Evolutionary conservation across 495 filamentous ascomycete genomes (phyloP), one percentile per base, ranked within the genome.

Genomic region (Glutinoglossum americanum): DNA sequence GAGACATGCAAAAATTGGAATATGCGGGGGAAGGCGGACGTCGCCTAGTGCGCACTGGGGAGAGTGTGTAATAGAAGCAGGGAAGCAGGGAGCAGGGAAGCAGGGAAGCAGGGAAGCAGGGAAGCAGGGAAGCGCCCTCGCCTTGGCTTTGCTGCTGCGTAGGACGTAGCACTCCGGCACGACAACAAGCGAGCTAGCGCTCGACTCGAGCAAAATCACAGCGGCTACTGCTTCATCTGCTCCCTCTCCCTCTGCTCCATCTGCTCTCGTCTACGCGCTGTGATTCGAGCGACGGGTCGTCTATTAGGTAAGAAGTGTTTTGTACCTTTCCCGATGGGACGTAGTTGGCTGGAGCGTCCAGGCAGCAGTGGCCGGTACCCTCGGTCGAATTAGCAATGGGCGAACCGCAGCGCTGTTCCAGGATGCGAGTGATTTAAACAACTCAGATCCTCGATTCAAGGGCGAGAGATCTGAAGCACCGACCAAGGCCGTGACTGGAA

Each of bases 21-120:
- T 53, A 28, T 53, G 49, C 49, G 49, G 49, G 49, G 49, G 49
- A 53, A 53, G 49, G 49, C 49, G 49, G 49, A 53, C 49, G 49
- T 53, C 49, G 49, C 25, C 21, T 53, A n/a, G 37, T 41, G 37
- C 49, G 3, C 3, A 1, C 3, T 45, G n/a, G 41, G 41, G 13
- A 17, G 5, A 2, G 41, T 23, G 17, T 3, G 41, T 2, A 45
- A 23, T 11, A 13, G 41, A 5, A n/a, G 21, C n/a, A n/a, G n/a
- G n/a, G n/a, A n/a, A n/a, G n/a, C n/a, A n/a, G n/a, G n/a, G n/a
- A n/a, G n/a, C n/a, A n/a, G n/a, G n/a, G n/a, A n/a, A n/a, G n/a
- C n/a, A n/a, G n/a, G n/a, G n/a, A n/a, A n/a, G n/a, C n/a, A n/a
- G n/a, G n/a, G n/a, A n/a, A n/a, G n/a, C n/a, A n/a, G n/a, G n/a